Evolutionary conservation across 345 rosid genomes (phyloP), one percentile per base, ranked within the genome.

Genomic region (Pistacia integerrima): DNA sequence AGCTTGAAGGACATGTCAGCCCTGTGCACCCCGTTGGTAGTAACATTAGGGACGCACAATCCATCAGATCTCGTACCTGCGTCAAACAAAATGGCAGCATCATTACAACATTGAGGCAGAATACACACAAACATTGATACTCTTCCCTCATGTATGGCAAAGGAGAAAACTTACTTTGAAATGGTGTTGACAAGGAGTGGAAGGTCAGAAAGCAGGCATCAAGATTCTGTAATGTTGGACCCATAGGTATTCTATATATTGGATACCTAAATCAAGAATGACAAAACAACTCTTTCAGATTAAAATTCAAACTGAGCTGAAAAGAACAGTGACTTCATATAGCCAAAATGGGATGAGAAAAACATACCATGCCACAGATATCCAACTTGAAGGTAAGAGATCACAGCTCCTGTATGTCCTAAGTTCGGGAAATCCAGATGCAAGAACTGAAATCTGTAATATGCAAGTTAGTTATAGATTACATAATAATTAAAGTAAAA

Each of bases 131-230:
- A 54, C 64, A 1, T 1, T 16, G 16, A 28, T 2, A 33, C n/a
- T 38, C 2, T 51, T 56, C 36, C n/a, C 5, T 10, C 2, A 13
- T 11, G 18, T 48, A 63, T 22, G 33, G 59, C 49, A 35, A 9
- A 54, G 35, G 46, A 14, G 63, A 73, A 41, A 64, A 67, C 75
- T 35, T 87, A 88, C 93, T 77, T 41, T 75, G 86, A 61, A 28
- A 70, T 51, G 88, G 79, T 20, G 88, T 76, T 35, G 92, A 88
- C 22, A 94, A 82, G 72, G 90, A 84, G 76, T 94, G 98, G 76
- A 84, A 94, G 7, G 93, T 91, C 78, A 94, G 74, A 82, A 94
- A 94, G 83, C 96, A 92, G n/a, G 97, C 94, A 82, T 94, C 98
- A 30, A 94, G 87, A 81, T 91, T 94, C 85, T 91, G 97, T 66